phyloP scores from a whole-genome alignment of 352 stramenopile species.

The Phytopythium ostracodes region DNA sequence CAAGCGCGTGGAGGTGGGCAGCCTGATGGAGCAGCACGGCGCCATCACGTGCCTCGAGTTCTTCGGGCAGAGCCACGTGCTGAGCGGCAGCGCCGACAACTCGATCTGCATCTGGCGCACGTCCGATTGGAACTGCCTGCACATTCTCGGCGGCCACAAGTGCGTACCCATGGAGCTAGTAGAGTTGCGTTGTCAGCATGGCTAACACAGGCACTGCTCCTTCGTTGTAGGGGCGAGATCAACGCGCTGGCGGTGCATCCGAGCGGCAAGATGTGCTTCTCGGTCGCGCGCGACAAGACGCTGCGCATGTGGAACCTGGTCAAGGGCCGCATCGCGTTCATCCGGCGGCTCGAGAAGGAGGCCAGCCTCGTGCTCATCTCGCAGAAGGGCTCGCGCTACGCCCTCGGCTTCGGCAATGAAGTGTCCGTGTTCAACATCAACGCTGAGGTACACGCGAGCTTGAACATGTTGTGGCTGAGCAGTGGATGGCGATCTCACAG shows the following conservation, averaged over 20 bases:
- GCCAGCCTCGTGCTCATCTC: constrained; percentile 74
- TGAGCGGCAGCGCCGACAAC: constrained; percentile 85
- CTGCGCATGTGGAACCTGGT: constrained; percentile 90
- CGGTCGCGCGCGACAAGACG: constrained; percentile 75
- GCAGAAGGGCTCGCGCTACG: constrained; percentile 66
- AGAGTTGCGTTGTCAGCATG: not conserved
- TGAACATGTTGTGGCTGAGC: not conserved
- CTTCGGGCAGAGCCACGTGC: constrained; percentile 81
- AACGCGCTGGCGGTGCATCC: constrained; percentile 85
- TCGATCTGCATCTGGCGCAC: constrained; percentile 90
- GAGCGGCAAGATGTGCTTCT: constrained; percentile 87
- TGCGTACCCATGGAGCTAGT: constrained; percentile 28
- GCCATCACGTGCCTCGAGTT: constrained; percentile 86
- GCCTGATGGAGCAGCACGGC: constrained; percentile 83
- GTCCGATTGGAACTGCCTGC: constrained; percentile 87
- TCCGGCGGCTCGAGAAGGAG: constrained; percentile 81
- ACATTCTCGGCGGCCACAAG: constrained; percentile 88
- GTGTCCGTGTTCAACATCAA: constrained; percentile 82
- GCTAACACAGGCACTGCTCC: not conserved
- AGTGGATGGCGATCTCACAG: not conserved
- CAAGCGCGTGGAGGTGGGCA: constrained; percentile 84
- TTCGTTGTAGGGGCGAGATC: constrained; percentile 54
- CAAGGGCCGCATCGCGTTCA: constrained; percentile 86
- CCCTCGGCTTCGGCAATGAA: constrained; percentile 63
- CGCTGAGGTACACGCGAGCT: constrained; percentile 35